These are phyloP conservation scores for Rhizopus microsporus DNA, from an alignment of 371 early-diverging fungal genomes.

Conservation along the genomic window DNA sequence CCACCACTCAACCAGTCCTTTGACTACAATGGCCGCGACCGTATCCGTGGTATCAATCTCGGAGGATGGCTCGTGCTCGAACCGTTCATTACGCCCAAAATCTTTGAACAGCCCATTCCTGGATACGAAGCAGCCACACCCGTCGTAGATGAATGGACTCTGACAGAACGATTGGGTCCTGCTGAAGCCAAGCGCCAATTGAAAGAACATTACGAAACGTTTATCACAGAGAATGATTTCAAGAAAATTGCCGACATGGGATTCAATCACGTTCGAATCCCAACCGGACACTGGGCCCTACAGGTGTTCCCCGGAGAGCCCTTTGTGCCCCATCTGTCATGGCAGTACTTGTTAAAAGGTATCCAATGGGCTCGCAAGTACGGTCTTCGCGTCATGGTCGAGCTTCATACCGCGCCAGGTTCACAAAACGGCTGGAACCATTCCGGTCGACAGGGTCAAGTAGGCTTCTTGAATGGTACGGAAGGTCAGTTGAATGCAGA, in stretches of 20 bases:
- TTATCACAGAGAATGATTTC: constrained; percentile 74
- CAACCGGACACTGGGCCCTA: constrained; percentile 77
- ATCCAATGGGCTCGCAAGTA: constrained; percentile 72
- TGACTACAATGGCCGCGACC: constrained; percentile 47
- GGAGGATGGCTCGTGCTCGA: constrained; percentile 78
- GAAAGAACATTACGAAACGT: constrained; percentile 62
- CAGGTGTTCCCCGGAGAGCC: constrained; percentile 45
- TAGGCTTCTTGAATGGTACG: constrained; percentile 54
- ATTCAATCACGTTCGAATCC: constrained; percentile 76
- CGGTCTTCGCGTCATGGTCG: constrained; percentile 71
- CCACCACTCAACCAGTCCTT: constrained; percentile 58
- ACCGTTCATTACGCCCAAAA: constrained; percentile 71
- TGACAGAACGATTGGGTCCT: constrained; percentile 61
- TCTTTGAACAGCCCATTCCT: constrained; percentile 57
- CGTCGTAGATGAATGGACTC: constrained; percentile 67
- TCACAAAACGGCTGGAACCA: constrained; percentile 83
- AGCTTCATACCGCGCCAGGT: constrained; percentile 77
- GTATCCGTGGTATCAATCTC: constrained; percentile 73
- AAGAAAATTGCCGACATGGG: constrained; percentile 62
- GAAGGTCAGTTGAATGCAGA: constrained; percentile 36
- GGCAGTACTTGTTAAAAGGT: constrained; percentile 59
- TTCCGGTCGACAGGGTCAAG: constrained; percentile 53
- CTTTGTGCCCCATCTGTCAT: constrained; percentile 57
- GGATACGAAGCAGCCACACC: neutral
- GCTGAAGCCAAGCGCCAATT: constrained; percentile 54